These are phyloP conservation scores for Cercospora sesami DNA, from an alignment of 2,329 filamentous ascomycete species.

Conservation along the genomic window DNA sequence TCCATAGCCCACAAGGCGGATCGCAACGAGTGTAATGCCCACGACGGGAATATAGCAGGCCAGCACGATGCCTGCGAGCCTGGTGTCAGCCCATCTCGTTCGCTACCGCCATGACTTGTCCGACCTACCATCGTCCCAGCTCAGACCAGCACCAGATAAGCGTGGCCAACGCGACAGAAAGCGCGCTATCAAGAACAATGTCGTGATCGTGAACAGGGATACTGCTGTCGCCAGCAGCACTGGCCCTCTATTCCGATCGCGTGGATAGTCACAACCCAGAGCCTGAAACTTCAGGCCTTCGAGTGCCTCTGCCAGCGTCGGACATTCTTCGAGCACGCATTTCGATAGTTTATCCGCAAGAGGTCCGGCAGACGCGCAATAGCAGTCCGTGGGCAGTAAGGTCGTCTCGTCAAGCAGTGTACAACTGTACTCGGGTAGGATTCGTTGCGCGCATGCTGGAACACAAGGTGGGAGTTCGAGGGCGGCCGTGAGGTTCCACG, in stretches of 20 bases:
- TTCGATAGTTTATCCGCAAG: not conserved
- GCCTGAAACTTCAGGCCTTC: constrained; percentile 15
- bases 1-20: not conserved
- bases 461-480: constrained; percentile 5
- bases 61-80: not conserved
- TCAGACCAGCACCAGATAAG: constrained; percentile 11
- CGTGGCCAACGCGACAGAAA: constrained; percentile 14
- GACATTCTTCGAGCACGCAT: constrained; percentile 11
- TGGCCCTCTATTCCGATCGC: not conserved
- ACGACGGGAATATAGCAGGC: constrained; percentile 4
- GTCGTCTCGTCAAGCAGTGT: constrained; percentile 1
- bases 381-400: constrained; percentile 7
- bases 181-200: constrained; percentile 9
- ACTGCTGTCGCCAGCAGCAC: not conserved
- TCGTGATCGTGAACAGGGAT: constrained; percentile 12
- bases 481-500: constrained; percentile 7
- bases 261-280: constrained; percentile 5
- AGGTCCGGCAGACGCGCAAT: constrained; percentile 1
- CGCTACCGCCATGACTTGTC: not conserved
- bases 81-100: not conserved
- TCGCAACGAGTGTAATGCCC: constrained; percentile 11
- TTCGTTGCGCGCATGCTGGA: not conserved
- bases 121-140: constrained; percentile 16
- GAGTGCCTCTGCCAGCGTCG: constrained; percentile 2
- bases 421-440: constrained; percentile 5